phyloP scores from a whole-genome alignment of 306 rosid species.

The Trifolium fragiferum region DNA sequence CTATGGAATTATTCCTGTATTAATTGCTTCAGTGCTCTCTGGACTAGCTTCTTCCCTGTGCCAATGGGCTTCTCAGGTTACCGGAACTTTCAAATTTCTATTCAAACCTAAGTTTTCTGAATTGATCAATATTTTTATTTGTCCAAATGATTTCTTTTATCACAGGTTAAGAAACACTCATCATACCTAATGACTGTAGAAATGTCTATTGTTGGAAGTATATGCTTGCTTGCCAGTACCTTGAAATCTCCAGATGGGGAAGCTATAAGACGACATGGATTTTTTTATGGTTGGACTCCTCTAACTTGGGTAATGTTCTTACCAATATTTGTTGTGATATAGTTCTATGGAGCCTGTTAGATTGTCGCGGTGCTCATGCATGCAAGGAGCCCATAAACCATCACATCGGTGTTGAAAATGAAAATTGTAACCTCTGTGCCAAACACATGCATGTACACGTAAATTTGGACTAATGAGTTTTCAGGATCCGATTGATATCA shows the following conservation, averaged over 20 bases:
- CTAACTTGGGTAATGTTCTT: conserved; percentile 71
- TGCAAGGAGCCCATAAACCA: conserved; percentile 24
- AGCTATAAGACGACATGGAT: conserved; percentile 73
- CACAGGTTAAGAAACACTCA: conserved; percentile 92
- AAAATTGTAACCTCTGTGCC: conserved; percentile 4
- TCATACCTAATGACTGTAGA: conserved; percentile 96
- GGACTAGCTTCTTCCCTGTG: conserved; percentile 96
- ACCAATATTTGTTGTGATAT: conserved; percentile 32
- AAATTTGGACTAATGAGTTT: background rate
- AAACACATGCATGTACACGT: conserved; percentile 21
- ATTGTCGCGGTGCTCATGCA: conserved; percentile 21
- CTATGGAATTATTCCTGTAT: conserved; percentile 88
- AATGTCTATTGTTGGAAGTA: conserved; percentile 91
- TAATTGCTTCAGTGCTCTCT: conserved; percentile 91
- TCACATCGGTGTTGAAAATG: conserved; percentile 13
- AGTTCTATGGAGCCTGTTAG: conserved; percentile 16
- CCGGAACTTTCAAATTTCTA: conserved; percentile 37
- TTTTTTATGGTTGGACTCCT: conserved; percentile 88
- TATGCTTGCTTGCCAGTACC: conserved; percentile 78
- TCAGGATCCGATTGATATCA: background rate
- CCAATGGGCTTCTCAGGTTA: conserved; percentile 99
- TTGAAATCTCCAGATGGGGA: conserved; percentile 93
- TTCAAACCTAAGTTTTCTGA: conserved; percentile 21
- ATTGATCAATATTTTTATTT: conserved; percentile 21
- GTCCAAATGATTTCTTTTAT: conserved; percentile 38